phyloP scores from a whole-genome alignment of 1,284 basidiomycete genomes.

The Cystobasidium pallidum region DNA sequence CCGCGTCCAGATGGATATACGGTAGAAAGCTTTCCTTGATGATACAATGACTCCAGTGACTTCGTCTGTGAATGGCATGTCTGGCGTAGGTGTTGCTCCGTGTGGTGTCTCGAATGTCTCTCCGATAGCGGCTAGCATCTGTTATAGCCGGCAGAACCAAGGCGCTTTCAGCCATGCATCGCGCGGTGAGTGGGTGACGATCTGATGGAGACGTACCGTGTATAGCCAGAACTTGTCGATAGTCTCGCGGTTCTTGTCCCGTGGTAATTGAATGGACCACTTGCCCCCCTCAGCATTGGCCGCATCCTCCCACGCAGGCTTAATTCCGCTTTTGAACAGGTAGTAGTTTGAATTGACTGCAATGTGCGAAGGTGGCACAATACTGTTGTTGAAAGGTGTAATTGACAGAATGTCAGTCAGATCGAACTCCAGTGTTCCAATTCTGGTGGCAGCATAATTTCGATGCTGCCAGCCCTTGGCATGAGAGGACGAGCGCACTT shows the following conservation, averaged over 20 bases:
- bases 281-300: slow-evolving; percentile 96
- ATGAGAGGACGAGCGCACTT: slow-evolving; percentile 60
- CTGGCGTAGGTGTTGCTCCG: slow-evolving; percentile 60
- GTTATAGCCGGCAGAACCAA: slow-evolving; percentile 21
- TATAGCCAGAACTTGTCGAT: slow-evolving; percentile 98
- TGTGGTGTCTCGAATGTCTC: slow-evolving; percentile 87
- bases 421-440: not conserved
- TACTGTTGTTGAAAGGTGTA: slow-evolving; percentile 55
- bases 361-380: slow-evolving; percentile 90
- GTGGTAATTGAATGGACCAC: slow-evolving; percentile 96
- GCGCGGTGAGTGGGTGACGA: not conserved
- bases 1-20: slow-evolving; percentile 95
- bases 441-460: not conserved
- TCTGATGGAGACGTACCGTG: slow-evolving; percentile 67
- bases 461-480: not conserved
- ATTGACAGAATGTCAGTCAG: not conserved
- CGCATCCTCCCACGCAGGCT: slow-evolving; percentile 94
- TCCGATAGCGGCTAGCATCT: slow-evolving; percentile 97
- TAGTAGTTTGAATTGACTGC: slow-evolving; percentile 98
- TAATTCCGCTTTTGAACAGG: slow-evolving; percentile 96
- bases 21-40: slow-evolving; percentile 91
- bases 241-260: slow-evolving; percentile 81
- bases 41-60: slow-evolving; percentile 94
- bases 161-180: no score
- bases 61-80: slow-evolving; percentile 65